These are phyloP conservation scores for Henckelia pumila DNA, from an alignment of 257 asterid species.

Conservation along the genomic window DNA sequence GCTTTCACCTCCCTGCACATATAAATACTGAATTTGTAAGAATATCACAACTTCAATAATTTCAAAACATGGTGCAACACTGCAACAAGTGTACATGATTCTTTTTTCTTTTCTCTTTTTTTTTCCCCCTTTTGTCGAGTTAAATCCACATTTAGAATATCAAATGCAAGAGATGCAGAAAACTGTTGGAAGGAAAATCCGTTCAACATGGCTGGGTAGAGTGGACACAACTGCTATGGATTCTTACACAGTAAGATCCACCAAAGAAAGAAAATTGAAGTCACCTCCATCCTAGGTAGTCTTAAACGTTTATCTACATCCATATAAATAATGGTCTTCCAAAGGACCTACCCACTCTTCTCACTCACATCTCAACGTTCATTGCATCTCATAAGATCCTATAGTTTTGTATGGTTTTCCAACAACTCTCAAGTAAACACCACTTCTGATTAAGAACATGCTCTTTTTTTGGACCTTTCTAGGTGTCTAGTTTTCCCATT, in stretches of 20 bases:
- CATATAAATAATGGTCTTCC: background rate
- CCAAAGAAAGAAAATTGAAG: background rate
- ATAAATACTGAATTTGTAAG: background rate
- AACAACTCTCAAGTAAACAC: background rate
- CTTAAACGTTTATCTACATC: background rate
- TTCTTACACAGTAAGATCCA: background rate
- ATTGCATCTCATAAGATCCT: background rate
- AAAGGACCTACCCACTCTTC: background rate
- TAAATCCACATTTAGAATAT: no score
- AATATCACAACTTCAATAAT: background rate
- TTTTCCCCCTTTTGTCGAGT: background rate
- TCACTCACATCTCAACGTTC: background rate
- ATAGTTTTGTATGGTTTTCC: background rate
- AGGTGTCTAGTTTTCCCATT: background rate
- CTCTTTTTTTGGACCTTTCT: background rate
- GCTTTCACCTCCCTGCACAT: constrained; percentile 88
- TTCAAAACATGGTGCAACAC: background rate
- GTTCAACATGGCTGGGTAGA: background rate
- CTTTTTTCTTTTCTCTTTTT: no score
- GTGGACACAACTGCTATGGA: background rate
- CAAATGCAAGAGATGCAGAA: background rate
- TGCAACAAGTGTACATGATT: background rate
- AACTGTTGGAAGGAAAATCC: background rate
- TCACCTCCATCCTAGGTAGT: background rate
- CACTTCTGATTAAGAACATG: background rate